phyloP scores from a whole-genome alignment of 495 filamentous ascomycete species.

The Aspergillus indologenus region DNA sequence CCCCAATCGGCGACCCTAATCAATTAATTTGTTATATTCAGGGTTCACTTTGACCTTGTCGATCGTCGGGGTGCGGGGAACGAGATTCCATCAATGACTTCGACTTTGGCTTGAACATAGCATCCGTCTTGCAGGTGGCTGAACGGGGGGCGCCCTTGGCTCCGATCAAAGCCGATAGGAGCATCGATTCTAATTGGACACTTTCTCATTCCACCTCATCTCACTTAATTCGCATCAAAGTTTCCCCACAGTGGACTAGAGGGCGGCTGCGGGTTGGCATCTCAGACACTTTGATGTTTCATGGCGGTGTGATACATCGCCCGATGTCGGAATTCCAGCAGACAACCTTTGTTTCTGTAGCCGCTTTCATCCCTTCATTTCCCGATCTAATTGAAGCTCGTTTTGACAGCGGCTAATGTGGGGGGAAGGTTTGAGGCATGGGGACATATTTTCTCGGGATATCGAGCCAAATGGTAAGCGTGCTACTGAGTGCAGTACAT shows the following conservation, averaged over 20 bases:
- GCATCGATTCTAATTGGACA: neutral
- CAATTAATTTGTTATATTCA: constrained; percentile 19
- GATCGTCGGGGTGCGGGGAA: constrained; percentile 23
- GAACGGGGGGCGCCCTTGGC: neutral
- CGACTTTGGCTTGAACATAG: neutral
- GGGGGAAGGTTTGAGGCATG: neutral
- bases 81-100: constrained; percentile 20
- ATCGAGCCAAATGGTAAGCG: neutral
- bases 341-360: neutral
- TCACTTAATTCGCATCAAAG: neutral
- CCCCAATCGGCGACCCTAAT: constrained; percentile 20
- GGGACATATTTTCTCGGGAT: neutral
- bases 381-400: neutral
- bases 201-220: neutral
- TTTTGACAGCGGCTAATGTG: neutral
- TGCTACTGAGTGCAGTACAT: neutral
- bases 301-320: neutral
- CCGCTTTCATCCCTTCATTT: constrained; percentile 5
- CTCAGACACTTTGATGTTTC: neutral
- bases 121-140: neutral
- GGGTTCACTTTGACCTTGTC: constrained; percentile 21
- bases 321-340: neutral
- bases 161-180: neutral
- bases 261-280: neutral
- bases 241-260: neutral